Evolutionary conservation across 179 eudicot genomes (phyloP), one percentile per base, ranked within the genome.

Genomic region (Silene coronaria): DNA sequence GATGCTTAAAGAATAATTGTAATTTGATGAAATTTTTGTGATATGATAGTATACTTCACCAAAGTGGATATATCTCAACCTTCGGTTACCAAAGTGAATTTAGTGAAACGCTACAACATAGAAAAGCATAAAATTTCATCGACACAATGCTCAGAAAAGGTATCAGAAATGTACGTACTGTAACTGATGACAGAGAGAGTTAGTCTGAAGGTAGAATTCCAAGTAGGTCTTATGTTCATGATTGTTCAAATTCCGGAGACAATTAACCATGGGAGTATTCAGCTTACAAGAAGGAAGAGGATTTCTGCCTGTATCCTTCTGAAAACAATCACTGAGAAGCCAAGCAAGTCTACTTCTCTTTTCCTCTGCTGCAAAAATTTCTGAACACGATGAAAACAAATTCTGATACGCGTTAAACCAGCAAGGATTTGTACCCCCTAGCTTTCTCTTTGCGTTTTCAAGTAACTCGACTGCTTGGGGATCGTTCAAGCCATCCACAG

Each of bases 251-350:
- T 81, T 81, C 57, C 80, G 59, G 11, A 84, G 77, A 76, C 96
- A 92, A 59, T 80, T 82, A 55, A 78, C 65, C 93, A 91, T 88
- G 24, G 63, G 21, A 27, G 83, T 45, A 48, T 83, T 83, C 0
- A 21, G 27, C 42, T 83, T 80, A 80, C 97, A 90, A 6, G 81
- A 28, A 45, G 97, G 93, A 24, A 90, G 87, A n/a, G 84, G 68
- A 1, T 80, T 66, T 73, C 93, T 78, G 8, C 96, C 97, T 0
- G 91, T 74, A 76, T 86, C 92, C 76, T 77, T 81, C 27, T 88
- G 91, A 53, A 91, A 91, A 84, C 97, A 90, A 60, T 90, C 89
- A 67, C 88, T 87, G 11, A 91, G 91, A 83, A 81, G 80, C 97
- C 97, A 91, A 73, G 97, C 90, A 22, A 91, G 83, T 45, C 92